Evolutionary conservation across 1,284 basidiomycete species (phyloP), one percentile per base, ranked within the genome.

Genomic region (Rhizopogon hawkerae): DNA sequence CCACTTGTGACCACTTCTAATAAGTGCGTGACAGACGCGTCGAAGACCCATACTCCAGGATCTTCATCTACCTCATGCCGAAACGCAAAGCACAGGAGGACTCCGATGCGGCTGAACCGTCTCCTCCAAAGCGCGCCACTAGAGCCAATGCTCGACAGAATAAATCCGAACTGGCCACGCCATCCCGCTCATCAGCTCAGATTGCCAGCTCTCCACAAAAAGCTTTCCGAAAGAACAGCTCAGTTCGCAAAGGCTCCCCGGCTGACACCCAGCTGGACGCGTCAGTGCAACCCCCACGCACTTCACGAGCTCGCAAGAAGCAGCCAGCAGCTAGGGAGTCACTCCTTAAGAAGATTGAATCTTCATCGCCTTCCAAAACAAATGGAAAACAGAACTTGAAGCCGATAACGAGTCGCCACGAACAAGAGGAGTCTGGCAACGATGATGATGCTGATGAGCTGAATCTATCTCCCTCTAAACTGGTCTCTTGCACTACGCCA

Each of bases 41-140:
- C 31, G n/a, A 9, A 35, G 34, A 38, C 42, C 38, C 39, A 29
- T 9, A 18, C 36, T 3, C 18, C 3, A 5, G 21, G 21, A 21
- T 21, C 21, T 21, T 26, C 9, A 23, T 9, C n/a, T 13, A 6
- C 34, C 8, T 8, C 23, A 29, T 71, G 34, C 69, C 71, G 34
- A 81, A 79, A 68, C 77, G 78, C 55, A 80, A 77, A 57, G 67
- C 70, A 1, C 50, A 59, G 2, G 46, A 58, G 1, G 57, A 59
- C 16, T 14, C 29, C 18, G 38, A 48, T 8, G 36, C 53, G 7
- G 35, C 35, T 8, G 38, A 49, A 13, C 42, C 43, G 11, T 53
- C 52, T n/a, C 51, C 52, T 42, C 51, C 61, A 23, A 62, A 34
- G 26, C 64, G 60, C 6, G 36, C 23, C 29, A 52, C 58, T 2